Conservation (phyloP, 805 yeast species). For the Pichia thaimueangensis region DNA sequence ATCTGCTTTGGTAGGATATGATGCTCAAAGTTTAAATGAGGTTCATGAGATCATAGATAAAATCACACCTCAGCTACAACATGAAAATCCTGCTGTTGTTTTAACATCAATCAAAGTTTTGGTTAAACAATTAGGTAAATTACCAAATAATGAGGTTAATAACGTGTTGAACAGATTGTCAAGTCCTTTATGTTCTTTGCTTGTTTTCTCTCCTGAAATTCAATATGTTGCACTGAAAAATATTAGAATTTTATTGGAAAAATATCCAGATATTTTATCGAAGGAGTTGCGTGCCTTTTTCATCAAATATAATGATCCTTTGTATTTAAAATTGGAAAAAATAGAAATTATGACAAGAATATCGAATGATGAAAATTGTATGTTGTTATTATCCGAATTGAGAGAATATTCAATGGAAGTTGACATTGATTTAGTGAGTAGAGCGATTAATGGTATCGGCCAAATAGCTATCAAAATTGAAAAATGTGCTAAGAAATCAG, state of each 20-base stretch:
- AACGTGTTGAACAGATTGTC: conserved; percentile 60
- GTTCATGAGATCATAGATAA: conserved; percentile 83
- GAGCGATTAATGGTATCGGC: conserved; percentile 61
- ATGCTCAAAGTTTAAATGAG: conserved; percentile 50
- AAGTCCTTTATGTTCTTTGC: conserved; percentile 81
- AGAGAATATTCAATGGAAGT: conserved; percentile 81
- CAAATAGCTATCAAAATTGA: conserved; percentile 64
- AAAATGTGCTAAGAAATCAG: conserved; percentile 46
- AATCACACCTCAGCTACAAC: conserved; percentile 91
- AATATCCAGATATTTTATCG: conserved; percentile 72
- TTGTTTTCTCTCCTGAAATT: conserved; percentile 87
- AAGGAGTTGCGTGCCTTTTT: conserved; percentile 85
- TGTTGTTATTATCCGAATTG: conserved; percentile 58
- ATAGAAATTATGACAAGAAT: conserved; percentile 68
- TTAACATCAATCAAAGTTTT: conserved; percentile 77
- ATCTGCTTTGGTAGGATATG: conserved; percentile 70
- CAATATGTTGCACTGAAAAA: conserved; percentile 91
- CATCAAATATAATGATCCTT: conserved; percentile 80
- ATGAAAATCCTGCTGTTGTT: conserved; percentile 94
- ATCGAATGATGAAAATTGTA: conserved; percentile 53
- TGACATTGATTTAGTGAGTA: conserved; percentile 68
- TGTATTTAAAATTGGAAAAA: conserved; percentile 71
- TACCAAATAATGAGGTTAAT: conserved; percentile 34
- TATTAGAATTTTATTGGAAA: conserved; percentile 81
- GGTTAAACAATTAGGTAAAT: conserved; percentile 53